Percentiles rank a stretch among this genome's conserved stretches.
Evolutionary conservation across 2,329 filamentous ascomycete species (phyloP).

Genomic region (Claviceps pusilla): DNA sequence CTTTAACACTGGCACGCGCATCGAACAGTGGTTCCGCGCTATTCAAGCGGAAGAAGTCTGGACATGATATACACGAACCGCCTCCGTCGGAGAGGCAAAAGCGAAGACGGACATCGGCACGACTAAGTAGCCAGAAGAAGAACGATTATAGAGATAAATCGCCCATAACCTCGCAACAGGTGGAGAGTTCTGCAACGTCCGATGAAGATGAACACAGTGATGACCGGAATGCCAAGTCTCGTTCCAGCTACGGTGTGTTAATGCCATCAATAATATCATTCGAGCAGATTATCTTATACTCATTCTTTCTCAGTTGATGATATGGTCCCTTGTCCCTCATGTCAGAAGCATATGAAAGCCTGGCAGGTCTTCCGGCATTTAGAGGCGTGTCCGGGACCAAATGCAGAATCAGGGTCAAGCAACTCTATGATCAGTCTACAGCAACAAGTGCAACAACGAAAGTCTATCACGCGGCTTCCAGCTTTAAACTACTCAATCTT

Average conservation of each 20-base stretch:
- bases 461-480: slow-evolving; percentile 47
- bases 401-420: slow-evolving; percentile 1
- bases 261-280: background rate
- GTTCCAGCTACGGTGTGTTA: slow-evolving; percentile 14
- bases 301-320: slow-evolving; percentile 43
- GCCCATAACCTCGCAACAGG: background rate
- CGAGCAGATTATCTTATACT: background rate
- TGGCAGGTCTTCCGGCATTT: slow-evolving; percentile 67
- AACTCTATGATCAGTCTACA: slow-evolving; percentile 11
- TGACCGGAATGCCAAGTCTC: slow-evolving; percentile 16
- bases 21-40: slow-evolving; percentile 1
- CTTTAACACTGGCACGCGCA: slow-evolving; percentile 49
- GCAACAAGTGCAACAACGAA: slow-evolving; percentile 6
- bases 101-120: slow-evolving; percentile 36
- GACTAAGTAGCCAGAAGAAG: slow-evolving; percentile 28
- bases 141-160: slow-evolving; percentile 14
- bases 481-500: slow-evolving; percentile 74
- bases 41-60: slow-evolving; percentile 43
- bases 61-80: slow-evolving; percentile 16
- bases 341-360: slow-evolving; percentile 63
- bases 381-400: slow-evolving; percentile 43
- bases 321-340: slow-evolving; percentile 72
- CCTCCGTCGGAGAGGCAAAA: slow-evolving; percentile 25
- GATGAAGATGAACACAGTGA: slow-evolving; percentile 11
- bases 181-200: background rate